Conservation (phyloP, 163 green algal genomes). For the Chlamydomonas reinhardtii region DNA sequence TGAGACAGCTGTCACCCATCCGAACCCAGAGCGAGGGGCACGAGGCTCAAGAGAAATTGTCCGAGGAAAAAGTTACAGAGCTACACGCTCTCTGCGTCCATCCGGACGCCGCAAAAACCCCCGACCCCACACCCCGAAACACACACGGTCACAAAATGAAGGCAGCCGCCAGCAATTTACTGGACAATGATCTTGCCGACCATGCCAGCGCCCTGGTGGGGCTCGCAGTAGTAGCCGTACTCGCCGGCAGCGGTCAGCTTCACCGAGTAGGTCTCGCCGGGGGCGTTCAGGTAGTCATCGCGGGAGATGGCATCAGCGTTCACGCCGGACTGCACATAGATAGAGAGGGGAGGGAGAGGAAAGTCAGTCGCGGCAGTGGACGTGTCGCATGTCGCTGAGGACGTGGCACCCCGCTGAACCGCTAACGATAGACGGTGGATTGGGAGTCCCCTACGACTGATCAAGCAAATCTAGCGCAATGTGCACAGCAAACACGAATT, state of each 20-base stretch:
- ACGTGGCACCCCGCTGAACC: neutral
- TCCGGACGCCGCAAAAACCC: no score
- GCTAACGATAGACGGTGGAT: no score
- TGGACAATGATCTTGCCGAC: conserved; percentile 66
- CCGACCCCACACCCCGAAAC: no score
- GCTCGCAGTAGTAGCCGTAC: conserved; percentile 99
- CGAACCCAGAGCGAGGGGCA: neutral
- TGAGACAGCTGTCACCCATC: no score
- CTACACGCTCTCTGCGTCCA: neutral
- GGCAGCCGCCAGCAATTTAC: conserved; percentile 36
- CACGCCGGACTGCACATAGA: conserved; percentile 85
- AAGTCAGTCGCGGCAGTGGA: no score
- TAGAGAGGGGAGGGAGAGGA: neutral
- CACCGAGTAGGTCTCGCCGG: conserved; percentile 86
- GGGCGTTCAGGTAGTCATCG: conserved; percentile 96
- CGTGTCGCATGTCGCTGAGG: neutral
- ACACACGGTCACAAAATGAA: neutral
- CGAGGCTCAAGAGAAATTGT: neutral
- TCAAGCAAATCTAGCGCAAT: no score
- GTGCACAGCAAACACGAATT: no score
- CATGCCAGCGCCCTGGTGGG: conserved; percentile 85
- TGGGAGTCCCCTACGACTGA: no score
- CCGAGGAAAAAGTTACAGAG: conserved; percentile 16
- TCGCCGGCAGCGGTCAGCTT: conserved; percentile 87
- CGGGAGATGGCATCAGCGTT: conserved; percentile 91